Percentiles rank a stretch among this genome's conserved stretches.
Conservation (phyloP, 345 rosid species). For the Populus deltoides region DNA sequence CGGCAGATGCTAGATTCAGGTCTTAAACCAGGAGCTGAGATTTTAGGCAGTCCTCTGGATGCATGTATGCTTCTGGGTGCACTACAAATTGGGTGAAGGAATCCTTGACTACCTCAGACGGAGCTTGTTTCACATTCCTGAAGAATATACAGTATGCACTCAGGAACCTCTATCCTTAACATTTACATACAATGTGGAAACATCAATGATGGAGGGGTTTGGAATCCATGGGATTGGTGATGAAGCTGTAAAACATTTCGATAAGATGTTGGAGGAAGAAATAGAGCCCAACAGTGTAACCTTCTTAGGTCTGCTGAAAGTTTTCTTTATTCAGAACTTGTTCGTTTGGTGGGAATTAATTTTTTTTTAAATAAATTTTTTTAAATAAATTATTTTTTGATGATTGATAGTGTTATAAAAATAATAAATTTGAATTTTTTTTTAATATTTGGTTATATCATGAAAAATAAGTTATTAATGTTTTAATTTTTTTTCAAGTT, state of each 20-base stretch:
- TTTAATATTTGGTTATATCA: too few species aligned
- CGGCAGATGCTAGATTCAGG: slow-evolving; percentile 24
- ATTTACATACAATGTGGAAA: slow-evolving; percentile 35
- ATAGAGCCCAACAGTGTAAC: slow-evolving; percentile 29
- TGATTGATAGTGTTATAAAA: rapidly evolving
- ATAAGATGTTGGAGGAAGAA: slow-evolving; percentile 27
- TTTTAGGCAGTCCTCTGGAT: slow-evolving; percentile 23
- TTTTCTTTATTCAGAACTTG: slow-evolving; percentile 25
- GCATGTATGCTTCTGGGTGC: slow-evolving; percentile 30
- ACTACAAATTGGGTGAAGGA: slow-evolving; percentile 28
- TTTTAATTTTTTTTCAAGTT: too few species aligned
- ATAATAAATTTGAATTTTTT: too few species aligned
- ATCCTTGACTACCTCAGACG: slow-evolving; percentile 29
- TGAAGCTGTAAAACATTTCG: slow-evolving; percentile 29
- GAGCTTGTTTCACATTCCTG: slow-evolving; percentile 9
- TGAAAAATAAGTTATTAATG: too few species aligned
- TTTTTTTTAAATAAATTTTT: too few species aligned
- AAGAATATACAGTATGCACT: slow-evolving; percentile 12
- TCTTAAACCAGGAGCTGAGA: slow-evolving; percentile 22
- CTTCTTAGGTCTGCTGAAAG: slow-evolving; percentile 29
- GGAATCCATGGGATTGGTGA: slow-evolving; percentile 33
- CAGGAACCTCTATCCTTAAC: slow-evolving; percentile 28
- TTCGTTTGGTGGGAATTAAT: too few species aligned
- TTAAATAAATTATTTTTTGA: too few species aligned
- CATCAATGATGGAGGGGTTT: slow-evolving; percentile 44